Conservation (phyloP, 2,329 filamentous ascomycete genomes). For the Xylaria sp. region DNA sequence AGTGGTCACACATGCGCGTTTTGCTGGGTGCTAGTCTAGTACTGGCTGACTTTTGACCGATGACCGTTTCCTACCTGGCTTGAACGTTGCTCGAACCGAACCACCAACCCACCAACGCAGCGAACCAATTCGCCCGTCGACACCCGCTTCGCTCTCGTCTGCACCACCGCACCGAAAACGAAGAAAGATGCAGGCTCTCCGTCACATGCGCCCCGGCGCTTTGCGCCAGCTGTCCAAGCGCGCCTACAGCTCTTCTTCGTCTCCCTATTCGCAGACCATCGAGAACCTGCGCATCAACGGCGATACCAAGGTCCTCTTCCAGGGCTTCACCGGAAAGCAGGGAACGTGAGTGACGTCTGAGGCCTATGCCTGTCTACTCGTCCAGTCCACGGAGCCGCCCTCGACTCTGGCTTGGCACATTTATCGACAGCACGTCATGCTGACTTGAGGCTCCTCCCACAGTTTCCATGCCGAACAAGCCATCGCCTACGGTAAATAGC, state of each 20-base stretch:
- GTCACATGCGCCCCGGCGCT: conserved; percentile 74
- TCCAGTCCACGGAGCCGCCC: too few relatives aligned
- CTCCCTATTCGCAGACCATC: conserved; percentile 77
- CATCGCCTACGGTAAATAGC: conserved; percentile 89
- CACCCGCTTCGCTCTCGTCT: conserved; percentile 3
- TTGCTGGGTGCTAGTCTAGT: neutral
- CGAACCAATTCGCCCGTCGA: conserved; percentile 23
- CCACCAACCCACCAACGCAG: neutral
- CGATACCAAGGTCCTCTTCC: conserved; percentile 94
- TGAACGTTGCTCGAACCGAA: conserved; percentile 15
- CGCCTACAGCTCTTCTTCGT: conserved; percentile 73
- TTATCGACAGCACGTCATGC: conserved; percentile 41
- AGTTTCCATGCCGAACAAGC: conserved; percentile 98
- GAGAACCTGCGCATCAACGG: conserved; percentile 91
- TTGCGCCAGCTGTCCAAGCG: conserved; percentile 74
- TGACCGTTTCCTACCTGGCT: conserved; percentile 9
- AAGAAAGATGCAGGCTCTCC: conserved; percentile 81
- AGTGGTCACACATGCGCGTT: conserved; percentile 6
- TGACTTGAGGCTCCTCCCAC: conserved; percentile 44
- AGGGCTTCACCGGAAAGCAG: conserved; percentile 98
- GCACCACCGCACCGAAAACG: neutral
- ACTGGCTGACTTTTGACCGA: conserved; percentile 5
- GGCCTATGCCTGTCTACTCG: too few relatives aligned
- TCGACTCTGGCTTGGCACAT: neutral
- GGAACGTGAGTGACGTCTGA: conserved; percentile 82